Evolutionary conservation across 1,284 basidiomycete genomes (phyloP).

Genomic region (Pisolithus thermaeus): DNA sequence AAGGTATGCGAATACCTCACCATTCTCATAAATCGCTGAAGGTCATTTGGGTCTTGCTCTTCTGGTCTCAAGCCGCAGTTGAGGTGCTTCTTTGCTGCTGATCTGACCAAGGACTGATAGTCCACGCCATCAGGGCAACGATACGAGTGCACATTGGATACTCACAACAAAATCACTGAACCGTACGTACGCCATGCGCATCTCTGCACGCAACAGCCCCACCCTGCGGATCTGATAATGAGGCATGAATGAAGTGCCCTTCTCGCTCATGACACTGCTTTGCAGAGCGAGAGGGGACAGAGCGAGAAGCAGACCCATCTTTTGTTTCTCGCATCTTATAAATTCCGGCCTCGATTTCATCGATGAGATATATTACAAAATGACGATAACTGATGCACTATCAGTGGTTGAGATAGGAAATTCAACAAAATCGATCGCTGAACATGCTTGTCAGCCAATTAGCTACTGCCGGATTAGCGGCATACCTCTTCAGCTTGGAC

Average conservation of each 20-base stretch:
- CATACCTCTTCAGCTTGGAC: constrained; percentile 87
- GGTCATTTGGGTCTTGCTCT: constrained; percentile 6
- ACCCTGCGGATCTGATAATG: background rate
- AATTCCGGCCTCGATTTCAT: constrained; percentile 1
- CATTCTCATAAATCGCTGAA: constrained; percentile 11
- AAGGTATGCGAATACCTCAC: constrained; percentile 6
- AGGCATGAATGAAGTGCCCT: constrained; percentile 8
- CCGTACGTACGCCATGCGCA: background rate
- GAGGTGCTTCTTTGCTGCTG: background rate
- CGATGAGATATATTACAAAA: constrained; percentile 10
- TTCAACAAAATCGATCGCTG: constrained; percentile 64
- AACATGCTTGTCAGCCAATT: constrained; percentile 5
- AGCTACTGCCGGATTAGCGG: constrained; percentile 6
- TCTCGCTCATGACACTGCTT: background rate
- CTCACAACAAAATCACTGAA: constrained; percentile 10
- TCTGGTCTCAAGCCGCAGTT: constrained; percentile 9
- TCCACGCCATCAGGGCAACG: background rate
- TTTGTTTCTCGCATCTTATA: background rate
- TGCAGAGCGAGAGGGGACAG: background rate
- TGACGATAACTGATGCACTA: constrained; percentile 5
- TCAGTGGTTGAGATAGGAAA: constrained; percentile 7
- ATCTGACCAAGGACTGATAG: constrained; percentile 4
- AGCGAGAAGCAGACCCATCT: background rate
- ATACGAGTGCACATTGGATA: background rate
- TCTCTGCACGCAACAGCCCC: background rate